Evolutionary conservation across 805 yeast genomes (phyloP).

Genomic region (Kazachstania bromeliacearum): DNA sequence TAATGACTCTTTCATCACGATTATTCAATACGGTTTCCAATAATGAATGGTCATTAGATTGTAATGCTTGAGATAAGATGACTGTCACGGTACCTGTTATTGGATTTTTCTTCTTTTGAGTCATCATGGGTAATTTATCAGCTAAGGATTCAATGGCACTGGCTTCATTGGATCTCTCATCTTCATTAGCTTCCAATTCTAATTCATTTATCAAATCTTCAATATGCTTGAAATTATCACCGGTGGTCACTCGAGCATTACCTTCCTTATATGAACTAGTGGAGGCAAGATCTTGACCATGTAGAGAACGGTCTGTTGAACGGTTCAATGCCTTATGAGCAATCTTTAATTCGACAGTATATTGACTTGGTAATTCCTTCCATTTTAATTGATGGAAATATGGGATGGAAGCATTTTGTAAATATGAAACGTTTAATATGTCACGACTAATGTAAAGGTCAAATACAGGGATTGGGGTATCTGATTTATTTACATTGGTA

Average conservation of each 20-base stretch:
- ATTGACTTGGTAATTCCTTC: conserved; percentile 34
- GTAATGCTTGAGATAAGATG: conserved; percentile 80
- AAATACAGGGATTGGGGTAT: conserved; percentile 17
- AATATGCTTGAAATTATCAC: conserved; percentile 52
- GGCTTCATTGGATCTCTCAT: conserved; percentile 36
- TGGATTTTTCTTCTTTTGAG: conserved; percentile 36
- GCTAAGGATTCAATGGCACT: conserved; percentile 42
- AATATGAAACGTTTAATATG: conserved; percentile 45
- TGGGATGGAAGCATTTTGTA: conserved; percentile 50
- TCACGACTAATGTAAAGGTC: conserved; percentile 28
- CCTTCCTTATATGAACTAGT: conserved; percentile 52
- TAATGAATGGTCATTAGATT: conserved; percentile 75
- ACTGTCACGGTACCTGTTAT: conserved; percentile 73
- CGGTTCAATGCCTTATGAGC: conserved; percentile 5
- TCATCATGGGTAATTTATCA: conserved; percentile 32
- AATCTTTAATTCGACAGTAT: conserved; percentile 29
- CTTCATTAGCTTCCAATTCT: conserved; percentile 33
- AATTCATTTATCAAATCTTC: conserved; percentile 35
- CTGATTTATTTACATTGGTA: conserved; percentile 34
- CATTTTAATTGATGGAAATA: conserved; percentile 48
- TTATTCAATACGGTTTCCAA: conserved; percentile 69
- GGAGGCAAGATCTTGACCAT: conserved; percentile 40
- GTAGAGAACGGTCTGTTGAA: conserved; percentile 13
- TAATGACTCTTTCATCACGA: conserved; percentile 42
- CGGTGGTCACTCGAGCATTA: conserved; percentile 51